Evolutionary conservation across 345 rosid genomes (phyloP), one percentile per base, ranked within the genome.

Genomic region (Pelargonium nanum): DNA sequence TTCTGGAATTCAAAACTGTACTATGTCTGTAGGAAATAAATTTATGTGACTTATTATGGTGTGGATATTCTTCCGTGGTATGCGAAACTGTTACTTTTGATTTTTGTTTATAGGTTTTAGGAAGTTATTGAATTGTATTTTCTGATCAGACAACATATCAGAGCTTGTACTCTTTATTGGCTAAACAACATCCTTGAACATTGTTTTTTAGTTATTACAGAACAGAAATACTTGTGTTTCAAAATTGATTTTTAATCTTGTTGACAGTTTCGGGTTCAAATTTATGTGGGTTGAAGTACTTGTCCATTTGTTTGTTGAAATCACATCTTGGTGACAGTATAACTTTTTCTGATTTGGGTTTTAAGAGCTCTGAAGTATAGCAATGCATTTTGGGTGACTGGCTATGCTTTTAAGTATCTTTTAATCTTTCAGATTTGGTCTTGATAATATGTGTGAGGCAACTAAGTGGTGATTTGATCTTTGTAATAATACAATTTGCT

Each of bases 401-500:
- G 45, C 4, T 3, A 10, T n/a, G n/a, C n/a, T n/a, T n/a, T n/a
- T n/a, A n/a, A n/a, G n/a, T n/a, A n/a, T n/a, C 48, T 40, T 40
- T 6, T 34, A 3, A 40, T 17, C 13, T 7, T 3, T 12, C 15
- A 40, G 17, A 40, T 45, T 66, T 52, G 24, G 32, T 59, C 57
- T n/a, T 58, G 26, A 50, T 44, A 56, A 2, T 25, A n/a, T 22
- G 40, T 17, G 19, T 28, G 19, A 7, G 56, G 28, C 6, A 52
- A 19, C 15, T 56, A 34, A 6, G 22, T 32, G n/a, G 17, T 50
- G 24, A 30, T 65, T 4, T 20, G 23, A 22, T 64, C n/a, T 16
- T 16, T 15, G 57, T 48, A 6, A 55, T 61, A 30, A 72, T 69
- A 8, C 26, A 22, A 58, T 26, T 44, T 56, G 60, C 2, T 62